These are phyloP conservation scores for Onygena corvina DNA, from an alignment of 2,329 filamentous ascomycete species.

Conservation along the genomic window DNA sequence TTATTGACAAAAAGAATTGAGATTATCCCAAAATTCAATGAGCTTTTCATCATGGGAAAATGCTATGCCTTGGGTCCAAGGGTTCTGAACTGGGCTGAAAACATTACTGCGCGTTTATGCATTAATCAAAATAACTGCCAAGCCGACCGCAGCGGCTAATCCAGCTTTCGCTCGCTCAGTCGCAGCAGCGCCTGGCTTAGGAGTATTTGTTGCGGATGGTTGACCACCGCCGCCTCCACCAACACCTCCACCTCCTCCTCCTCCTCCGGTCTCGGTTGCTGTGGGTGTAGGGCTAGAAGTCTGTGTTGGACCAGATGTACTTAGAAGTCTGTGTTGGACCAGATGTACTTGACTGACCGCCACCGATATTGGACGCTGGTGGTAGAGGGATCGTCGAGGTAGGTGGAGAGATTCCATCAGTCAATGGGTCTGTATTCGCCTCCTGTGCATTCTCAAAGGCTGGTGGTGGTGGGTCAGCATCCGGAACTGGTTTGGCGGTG, in stretches of 20 bases:
- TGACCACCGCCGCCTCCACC: neutral
- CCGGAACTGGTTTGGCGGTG: conserved; percentile 33
- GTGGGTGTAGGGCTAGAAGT: conserved; percentile 2
- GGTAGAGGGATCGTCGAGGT: conserved; percentile 26
- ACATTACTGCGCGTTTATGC: neutral
- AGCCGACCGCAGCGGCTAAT: conserved; percentile 38
- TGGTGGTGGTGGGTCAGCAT: conserved; percentile 31
- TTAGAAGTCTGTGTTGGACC: neutral
- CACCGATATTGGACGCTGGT: conserved; percentile 22
- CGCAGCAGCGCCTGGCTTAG: conserved; percentile 25
- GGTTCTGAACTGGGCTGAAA: neutral
- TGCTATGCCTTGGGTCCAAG: neutral
- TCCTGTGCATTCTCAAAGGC: conserved; percentile 45
- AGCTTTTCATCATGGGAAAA: neutral
- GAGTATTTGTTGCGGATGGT: conserved; percentile 16
- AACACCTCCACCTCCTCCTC: neutral
- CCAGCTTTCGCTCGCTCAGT: conserved; percentile 33
- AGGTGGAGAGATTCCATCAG: conserved; percentile 40
- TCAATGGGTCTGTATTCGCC: conserved; percentile 43
- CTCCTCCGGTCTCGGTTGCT: neutral
- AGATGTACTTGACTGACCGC: neutral
- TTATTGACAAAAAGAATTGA: neutral
- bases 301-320: conserved; percentile 2
- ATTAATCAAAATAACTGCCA: conserved; percentile 24
- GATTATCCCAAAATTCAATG: neutral